Conservation (phyloP, 345 rosid species). For the Populus alba region DNA sequence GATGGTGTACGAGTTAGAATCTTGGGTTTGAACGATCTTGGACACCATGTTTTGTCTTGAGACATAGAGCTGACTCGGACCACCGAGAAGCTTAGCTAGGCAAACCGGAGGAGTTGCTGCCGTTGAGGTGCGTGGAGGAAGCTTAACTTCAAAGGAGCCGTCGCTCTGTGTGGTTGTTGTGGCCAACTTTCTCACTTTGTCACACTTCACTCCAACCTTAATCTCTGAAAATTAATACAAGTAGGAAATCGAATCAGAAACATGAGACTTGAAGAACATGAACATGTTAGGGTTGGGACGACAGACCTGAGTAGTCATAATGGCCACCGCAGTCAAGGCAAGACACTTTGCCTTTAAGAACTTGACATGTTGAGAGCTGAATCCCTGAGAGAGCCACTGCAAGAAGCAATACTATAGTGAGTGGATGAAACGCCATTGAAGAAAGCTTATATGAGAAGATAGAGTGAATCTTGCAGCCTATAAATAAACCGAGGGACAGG, state of each 20-base stretch:
- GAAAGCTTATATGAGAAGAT: conserved; percentile 16
- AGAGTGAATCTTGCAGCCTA: background rate
- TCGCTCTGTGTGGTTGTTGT: conserved; percentile 40
- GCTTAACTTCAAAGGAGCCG: conserved; percentile 58
- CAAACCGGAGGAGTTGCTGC: conserved; percentile 32
- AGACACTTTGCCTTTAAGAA: conserved; percentile 53
- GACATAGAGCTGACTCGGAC: conserved; percentile 54
- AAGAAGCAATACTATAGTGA: conserved; percentile 27
- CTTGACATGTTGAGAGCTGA: conserved; percentile 35
- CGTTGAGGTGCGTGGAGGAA: conserved; percentile 33
- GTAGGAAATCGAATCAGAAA: background rate
- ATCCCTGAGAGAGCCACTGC: conserved; percentile 38
- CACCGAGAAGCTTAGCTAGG: conserved; percentile 59
- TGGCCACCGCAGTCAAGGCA: conserved; percentile 56
- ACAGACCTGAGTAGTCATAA: conserved; percentile 59
- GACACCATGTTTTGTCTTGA: conserved; percentile 42
- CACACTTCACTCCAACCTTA: conserved; percentile 61
- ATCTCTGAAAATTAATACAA: conserved; percentile 42
- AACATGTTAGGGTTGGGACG: background rate
- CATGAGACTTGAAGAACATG: background rate
- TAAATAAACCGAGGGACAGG: conserved; percentile 25
- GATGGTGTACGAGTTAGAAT: conserved; percentile 39
- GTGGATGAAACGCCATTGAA: conserved; percentile 41
- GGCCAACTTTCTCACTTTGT: conserved; percentile 34
- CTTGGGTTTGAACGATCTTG: conserved; percentile 34